Evolutionary conservation across 306 rosid genomes (phyloP), one percentile per base, ranked within the genome.

Genomic region (Purshia tridentata): DNA sequence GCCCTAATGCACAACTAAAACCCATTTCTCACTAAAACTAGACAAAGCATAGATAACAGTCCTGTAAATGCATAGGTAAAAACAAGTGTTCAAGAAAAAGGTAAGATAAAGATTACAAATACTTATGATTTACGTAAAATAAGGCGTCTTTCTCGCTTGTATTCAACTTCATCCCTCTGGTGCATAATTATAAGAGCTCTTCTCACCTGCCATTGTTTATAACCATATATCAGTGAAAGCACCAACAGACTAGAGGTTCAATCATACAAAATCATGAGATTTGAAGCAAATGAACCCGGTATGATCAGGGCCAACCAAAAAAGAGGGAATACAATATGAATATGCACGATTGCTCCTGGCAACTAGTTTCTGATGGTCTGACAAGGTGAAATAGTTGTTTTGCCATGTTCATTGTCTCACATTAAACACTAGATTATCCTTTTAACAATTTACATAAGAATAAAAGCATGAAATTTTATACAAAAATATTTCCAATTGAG

Each of bases 121-220:
- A 37, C 46, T 71, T 78, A 94, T 13, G 93, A 91, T 82, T 94
- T 94, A 66, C 99, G 87, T 52, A 52, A 79, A 81, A 94, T 78
- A 68, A 89, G 80, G 41, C 96, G 94, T 70, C 93, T 88, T 70
- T 91, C 99, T 77, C 99, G 83, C 84, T 91, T 94, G 85, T 94
- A 94, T 73, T 94, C 97, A n/a, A 94, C 92, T 88, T 94, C 99
- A 8, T 94, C 99, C 80, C 97, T 88, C 84, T 91, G 99, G 84
- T 94, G 99, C 99, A 94, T 94, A 65, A 90, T 87, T 73, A 94
- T 72, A 52, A 94, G 96, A 69, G 99, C 99, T 83, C 97, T 89
- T 83, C 99, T 89, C 70, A 94, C 96, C 99, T 94, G 96, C 78
- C 56, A 78, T 64, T 67, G 59, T 41, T 70, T 6, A 56, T 8